A percentile compares a stretch with the other conserved stretches of the same genome.
These are phyloP conservation scores for Nosema bombycis DNA, from an alignment of 371 early-diverging fungal genomes.

Conservation along the genomic window DNA sequence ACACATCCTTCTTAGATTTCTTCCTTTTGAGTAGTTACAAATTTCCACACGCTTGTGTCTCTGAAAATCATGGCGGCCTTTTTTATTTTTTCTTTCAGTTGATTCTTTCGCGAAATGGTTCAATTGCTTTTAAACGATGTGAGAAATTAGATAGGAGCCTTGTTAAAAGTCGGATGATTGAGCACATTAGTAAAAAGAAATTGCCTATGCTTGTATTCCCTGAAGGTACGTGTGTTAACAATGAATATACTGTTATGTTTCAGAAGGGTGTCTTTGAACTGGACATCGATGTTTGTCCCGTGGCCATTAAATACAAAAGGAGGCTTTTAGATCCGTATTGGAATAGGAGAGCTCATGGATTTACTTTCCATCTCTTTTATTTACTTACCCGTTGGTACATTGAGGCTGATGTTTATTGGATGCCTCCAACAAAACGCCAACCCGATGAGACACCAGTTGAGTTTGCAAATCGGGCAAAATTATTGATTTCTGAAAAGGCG, in stretches of 20 bases:
- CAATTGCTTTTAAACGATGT: conserved; percentile 71
- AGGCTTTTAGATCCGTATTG: conserved; percentile 70
- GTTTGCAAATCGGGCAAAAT: conserved; percentile 69
- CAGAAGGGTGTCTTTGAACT: conserved; percentile 79
- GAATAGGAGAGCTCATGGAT: conserved; percentile 69
- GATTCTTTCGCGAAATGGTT: conserved; percentile 69
- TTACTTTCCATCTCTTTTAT: conserved; percentile 69
- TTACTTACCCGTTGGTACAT: conserved; percentile 70
- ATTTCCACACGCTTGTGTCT: conserved; percentile 72
- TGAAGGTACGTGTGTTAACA: conserved; percentile 80
- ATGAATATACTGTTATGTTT: conserved; percentile 73
- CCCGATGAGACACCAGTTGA: conserved; percentile 65
- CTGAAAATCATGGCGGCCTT: conserved; percentile 69
- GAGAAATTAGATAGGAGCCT: conserved; percentile 69
- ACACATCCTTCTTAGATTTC: conserved; percentile 75
- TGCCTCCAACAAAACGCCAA: conserved; percentile 40
- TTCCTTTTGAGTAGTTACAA: conserved; percentile 70
- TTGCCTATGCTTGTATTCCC: conserved; percentile 73
- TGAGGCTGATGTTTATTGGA: conserved; percentile 65
- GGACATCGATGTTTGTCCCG: conserved; percentile 69
- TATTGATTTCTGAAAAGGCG: conserved; percentile 67
- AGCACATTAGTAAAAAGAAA: conserved; percentile 62
- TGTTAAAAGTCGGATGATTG: conserved; percentile 66
- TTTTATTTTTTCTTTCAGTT: conserved; percentile 70
- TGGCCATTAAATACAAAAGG: conserved; percentile 68